Base-by-base conservation (phyloP, 2,329 filamentous ascomycete genomes). In the Amylocarpus encephaloides region DNA sequence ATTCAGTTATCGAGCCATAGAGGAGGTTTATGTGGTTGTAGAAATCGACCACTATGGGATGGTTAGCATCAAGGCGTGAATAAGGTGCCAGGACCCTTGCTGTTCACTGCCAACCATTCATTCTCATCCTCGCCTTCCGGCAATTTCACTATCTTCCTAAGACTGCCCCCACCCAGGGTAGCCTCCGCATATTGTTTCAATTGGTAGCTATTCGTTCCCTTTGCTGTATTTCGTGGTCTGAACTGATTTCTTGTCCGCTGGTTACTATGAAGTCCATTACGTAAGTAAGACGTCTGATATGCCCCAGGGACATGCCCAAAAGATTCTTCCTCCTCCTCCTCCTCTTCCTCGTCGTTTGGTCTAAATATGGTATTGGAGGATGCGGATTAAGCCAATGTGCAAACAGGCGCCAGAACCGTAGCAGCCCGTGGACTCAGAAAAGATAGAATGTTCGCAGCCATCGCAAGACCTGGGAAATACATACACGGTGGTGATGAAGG, bases 11-110 rank as follows among this genome's bases (percentile, higher is more conserved):
- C 59, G 93, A 93, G 52, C 94, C 94, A 69, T 98, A 98, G 52
- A 98, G 84, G 33, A 98, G 80, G 72, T 98, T 98, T 76, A 98
- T 95, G 72, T 98, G 93, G 75, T 98, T 98, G 81, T 98, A 98
- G 72, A 98, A 98, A 72, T 98, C 93, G 74, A 98, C 93, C 74
- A 98, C 91, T 95, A 60, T 45, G n/a, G 15, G 40, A 15, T 16
- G 13, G 54, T 71, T 46, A 71, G 67, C 34, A 22, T n/a, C 19
- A 26, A 5, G 5, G 12, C 32, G 9, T 40, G 18, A n/a, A 30
- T 1, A 10, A 13, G 11, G 12, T 19, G 7, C 10, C 6, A 35
- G 13, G 16, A 22, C 12, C n/a, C 82, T 62, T 74, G 95, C 91
- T 87, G 72, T 98, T 98, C 62, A 98, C 93, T 26, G 93, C 93